phyloP scores from a whole-genome alignment of 176 grass and related monocot species.

The Cenchrus americanus region DNA sequence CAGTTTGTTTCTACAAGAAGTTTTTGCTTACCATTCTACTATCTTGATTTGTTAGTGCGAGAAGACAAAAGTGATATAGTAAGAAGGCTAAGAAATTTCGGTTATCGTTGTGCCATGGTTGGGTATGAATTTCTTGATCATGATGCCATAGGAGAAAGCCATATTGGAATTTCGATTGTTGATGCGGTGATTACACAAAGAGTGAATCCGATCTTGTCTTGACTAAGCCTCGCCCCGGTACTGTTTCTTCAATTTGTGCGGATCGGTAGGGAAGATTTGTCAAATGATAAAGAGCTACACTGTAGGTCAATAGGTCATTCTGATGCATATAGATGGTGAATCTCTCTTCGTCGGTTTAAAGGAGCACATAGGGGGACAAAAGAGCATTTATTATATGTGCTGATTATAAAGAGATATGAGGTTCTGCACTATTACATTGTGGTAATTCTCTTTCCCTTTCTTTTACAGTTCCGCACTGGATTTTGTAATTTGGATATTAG shows the following conservation, averaged over 20 bases:
- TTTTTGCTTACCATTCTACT: slow-evolving; percentile 40
- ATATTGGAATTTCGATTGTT: slow-evolving; percentile 54
- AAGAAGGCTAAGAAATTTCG: slow-evolving; percentile 23
- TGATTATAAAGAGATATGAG: too few species aligned
- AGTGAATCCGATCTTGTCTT: slow-evolving; percentile 62
- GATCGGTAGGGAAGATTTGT: slow-evolving; percentile 52
- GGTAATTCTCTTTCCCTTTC: too few species aligned
- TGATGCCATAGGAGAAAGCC: slow-evolving; percentile 54
- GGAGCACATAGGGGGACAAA: too few species aligned
- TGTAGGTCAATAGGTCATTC: slow-evolving; percentile 39
- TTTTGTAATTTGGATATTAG: too few species aligned
- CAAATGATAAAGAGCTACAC: slow-evolving; percentile 41
- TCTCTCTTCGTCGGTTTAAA: too few species aligned
- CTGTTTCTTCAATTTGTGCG: slow-evolving; percentile 44
- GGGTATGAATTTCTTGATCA: slow-evolving; percentile 53
- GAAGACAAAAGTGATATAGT: slow-evolving; percentile 51
- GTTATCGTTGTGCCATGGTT: slow-evolving; percentile 52
- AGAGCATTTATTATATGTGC: too few species aligned
- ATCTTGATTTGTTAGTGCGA: slow-evolving; percentile 45
- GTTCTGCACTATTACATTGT: too few species aligned
- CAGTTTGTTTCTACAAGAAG: slow-evolving; percentile 14
- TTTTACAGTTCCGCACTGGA: too few species aligned
- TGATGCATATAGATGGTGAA: slow-evolving; percentile 27
- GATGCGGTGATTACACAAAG: slow-evolving; percentile 60
- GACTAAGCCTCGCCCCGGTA: slow-evolving; percentile 37